Evolutionary conservation across 2,329 filamentous ascomycete genomes (phyloP).

Genomic region (Botrytis galanthina): DNA sequence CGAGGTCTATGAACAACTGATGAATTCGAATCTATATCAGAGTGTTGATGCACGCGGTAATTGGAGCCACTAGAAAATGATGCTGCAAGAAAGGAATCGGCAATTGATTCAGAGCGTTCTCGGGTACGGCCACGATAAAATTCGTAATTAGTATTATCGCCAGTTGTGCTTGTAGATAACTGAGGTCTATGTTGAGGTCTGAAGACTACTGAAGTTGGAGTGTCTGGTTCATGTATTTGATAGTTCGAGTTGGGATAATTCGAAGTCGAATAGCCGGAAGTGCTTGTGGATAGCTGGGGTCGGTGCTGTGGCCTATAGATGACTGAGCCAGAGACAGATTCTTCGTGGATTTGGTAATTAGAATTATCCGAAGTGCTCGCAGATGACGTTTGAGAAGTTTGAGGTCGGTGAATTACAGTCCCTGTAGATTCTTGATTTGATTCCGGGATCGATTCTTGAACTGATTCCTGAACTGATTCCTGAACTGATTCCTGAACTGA

Average conservation of each 20-base stretch:
- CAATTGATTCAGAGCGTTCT: conserved; percentile 12
- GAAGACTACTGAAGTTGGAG: conserved; percentile 14
- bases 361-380: conserved; percentile 15
- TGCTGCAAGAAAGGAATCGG: conserved; percentile 22
- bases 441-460: not conserved
- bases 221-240: conserved; percentile 20
- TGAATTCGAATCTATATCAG: conserved; percentile 43
- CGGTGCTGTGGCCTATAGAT: conserved; percentile 19
- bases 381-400: conserved; percentile 12
- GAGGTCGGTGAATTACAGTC: conserved; percentile 1
- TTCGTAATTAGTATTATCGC: conserved; percentile 18
- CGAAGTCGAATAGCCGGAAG: conserved; percentile 17
- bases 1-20: conserved; percentile 38
- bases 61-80: conserved; percentile 41
- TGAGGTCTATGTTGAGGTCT: conserved; percentile 15
- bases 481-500: not conserved
- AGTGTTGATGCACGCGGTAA: conserved; percentile 51
- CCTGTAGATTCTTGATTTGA: conserved; percentile 1
- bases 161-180: conserved; percentile 19
- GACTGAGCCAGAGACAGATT: conserved; percentile 12
- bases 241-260: conserved; percentile 15
- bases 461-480: too few species aligned
- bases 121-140: conserved; percentile 5
- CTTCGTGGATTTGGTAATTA: conserved; percentile 10
- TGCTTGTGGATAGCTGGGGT: conserved; percentile 5